Base-by-base conservation (phyloP, 148 eudicot genomes). In the Camellia sinensis region DNA sequence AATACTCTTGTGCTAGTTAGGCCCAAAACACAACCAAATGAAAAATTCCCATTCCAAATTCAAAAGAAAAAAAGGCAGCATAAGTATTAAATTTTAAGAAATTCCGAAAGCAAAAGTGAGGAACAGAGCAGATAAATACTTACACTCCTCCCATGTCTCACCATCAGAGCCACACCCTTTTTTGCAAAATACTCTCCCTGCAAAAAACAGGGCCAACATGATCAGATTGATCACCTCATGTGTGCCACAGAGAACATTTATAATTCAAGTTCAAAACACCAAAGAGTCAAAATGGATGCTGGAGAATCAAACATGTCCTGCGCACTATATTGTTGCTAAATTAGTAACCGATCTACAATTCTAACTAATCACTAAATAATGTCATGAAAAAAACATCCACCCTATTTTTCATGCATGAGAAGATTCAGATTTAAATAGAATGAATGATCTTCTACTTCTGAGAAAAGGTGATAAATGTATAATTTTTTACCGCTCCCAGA, bases 181-280 rank as follows among this genome's bases (percentile, higher is more conserved):
- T 84, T 96, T 96, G 94, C 99, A 96, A 78, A 96, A 93, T 56
- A 96, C 99, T 83, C 99, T 91, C 98, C 98, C 98, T 92, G 19
- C 80, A 87, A 73, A 67, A 85, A 66, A 12, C 18, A 73, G 41
- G 1, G n/a, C 22, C 59, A 29, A 21, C 1, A 0, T 21, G 64
- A 67, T 60, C 69, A 67, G 40, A 67, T 67, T 56, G 29, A 56
- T 18, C 63, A 64, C 65, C 52, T 9, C 10, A 62, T 50, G 21
- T 40, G 22, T 56, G 1, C 21, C 29, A 15, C 6, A n/a, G 54
- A 50, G 40, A 41, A 50, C 5, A 37, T 65, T 18, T 4, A 73
- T 41, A 43, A 52, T 41, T 29, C 8, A 64, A 46, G 7, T 73
- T 63, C 22, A 46, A 66, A 50, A 73, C 52, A 52, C 12, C 12